phyloP scores from a whole-genome alignment of 176 grass and related monocot genomes.

The Puya raimondii region DNA sequence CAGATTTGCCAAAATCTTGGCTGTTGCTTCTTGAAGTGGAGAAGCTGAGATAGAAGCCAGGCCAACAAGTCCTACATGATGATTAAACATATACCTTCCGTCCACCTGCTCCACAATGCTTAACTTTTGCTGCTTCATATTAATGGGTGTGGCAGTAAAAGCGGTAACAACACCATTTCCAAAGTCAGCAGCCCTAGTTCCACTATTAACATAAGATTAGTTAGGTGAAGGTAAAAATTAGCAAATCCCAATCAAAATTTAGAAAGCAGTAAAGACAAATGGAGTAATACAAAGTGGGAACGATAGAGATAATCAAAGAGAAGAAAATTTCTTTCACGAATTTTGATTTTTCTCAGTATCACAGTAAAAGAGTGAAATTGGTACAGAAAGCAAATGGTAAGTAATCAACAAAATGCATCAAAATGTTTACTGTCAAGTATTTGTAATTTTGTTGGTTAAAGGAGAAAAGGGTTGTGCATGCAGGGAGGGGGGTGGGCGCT shows the following conservation, averaged over 20 bases:
- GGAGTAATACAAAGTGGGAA: background rate
- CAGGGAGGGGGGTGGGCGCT: too few species aligned
- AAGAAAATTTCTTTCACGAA: background rate
- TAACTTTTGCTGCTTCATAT: slow-evolving; percentile 55
- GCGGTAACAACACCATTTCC: slow-evolving; percentile 44
- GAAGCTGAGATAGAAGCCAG: too few species aligned
- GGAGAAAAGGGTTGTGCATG: too few species aligned
- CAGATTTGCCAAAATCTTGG: too few species aligned
- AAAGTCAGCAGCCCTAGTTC: slow-evolving; percentile 58
- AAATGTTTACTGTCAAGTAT: background rate
- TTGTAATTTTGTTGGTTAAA: too few species aligned
- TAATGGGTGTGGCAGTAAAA: slow-evolving; percentile 33
- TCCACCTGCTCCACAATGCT: slow-evolving; percentile 30
- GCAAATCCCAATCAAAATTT: background rate
- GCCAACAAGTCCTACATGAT: background rate
- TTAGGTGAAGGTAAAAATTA: background rate
- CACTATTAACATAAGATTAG: slow-evolving; percentile 1
- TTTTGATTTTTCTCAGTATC: background rate
- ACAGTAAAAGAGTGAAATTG: background rate
- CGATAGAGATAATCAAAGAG: background rate
- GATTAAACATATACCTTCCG: slow-evolving; percentile 41
- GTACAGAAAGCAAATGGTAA: background rate
- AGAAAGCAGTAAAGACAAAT: background rate
- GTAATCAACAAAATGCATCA: background rate
- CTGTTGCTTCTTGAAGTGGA: too few species aligned